phyloP scores from a whole-genome alignment of 2,329 filamentous ascomycete species.

The Mycosphaerella sp. region DNA sequence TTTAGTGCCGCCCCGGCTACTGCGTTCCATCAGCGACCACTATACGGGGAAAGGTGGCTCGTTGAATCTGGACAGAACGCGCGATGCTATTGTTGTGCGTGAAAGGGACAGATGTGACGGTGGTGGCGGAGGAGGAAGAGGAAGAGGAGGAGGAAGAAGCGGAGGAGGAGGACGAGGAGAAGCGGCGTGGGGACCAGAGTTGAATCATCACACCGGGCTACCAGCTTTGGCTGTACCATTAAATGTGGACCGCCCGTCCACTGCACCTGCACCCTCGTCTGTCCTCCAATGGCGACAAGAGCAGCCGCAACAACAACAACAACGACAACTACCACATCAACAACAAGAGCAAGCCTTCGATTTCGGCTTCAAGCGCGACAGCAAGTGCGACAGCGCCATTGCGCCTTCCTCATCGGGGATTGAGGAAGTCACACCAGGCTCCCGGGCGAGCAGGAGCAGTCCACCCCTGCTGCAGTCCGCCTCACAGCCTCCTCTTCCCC shows the following conservation, averaged over 20 bases:
- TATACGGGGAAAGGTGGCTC: background rate
- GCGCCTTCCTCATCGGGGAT: slow-evolving; percentile 26
- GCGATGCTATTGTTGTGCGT: background rate
- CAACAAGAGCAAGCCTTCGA: background rate
- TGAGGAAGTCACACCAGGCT: slow-evolving; percentile 15
- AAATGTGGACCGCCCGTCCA: background rate
- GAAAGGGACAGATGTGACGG: background rate
- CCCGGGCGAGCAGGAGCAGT: slow-evolving; percentile 1
- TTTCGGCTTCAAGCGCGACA: background rate
- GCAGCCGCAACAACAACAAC: background rate
- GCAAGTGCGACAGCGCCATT: slow-evolving; percentile 35
- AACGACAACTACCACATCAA: background rate
- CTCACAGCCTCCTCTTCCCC: background rate
- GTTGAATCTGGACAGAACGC: background rate
- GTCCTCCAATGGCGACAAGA: background rate
- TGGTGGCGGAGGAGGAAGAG: background rate
- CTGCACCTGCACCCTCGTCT: background rate
- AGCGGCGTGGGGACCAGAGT: background rate
- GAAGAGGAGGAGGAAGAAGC: background rate
- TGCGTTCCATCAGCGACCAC: slow-evolving; percentile 5
- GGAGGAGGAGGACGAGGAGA: background rate
- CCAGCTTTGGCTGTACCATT: background rate
- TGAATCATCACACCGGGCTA: background rate
- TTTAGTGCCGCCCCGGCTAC: slow-evolving; percentile 3
- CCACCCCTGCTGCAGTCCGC: background rate